phyloP scores from a whole-genome alignment of 2,329 filamentous ascomycete genomes.

The Phaeoacremonium minimum region DNA sequence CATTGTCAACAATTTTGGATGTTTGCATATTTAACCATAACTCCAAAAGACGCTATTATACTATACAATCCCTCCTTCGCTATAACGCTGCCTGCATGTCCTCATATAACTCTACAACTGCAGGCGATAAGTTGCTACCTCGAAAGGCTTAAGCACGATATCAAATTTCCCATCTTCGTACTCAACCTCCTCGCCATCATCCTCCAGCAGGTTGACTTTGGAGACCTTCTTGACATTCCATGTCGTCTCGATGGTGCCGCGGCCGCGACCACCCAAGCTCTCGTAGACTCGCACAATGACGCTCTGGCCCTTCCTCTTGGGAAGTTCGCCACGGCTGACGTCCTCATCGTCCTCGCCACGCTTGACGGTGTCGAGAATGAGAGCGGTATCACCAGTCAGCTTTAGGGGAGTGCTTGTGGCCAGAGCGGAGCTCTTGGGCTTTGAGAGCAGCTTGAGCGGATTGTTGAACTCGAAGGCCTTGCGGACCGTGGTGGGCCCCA shows the following conservation, averaged over 20 bases:
- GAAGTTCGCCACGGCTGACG: constrained; percentile 58
- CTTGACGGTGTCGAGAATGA: constrained; percentile 88
- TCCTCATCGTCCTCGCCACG: constrained; percentile 86
- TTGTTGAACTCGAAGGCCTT: constrained; percentile 90
- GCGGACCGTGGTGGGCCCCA: constrained; percentile 71
- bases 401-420: constrained; percentile 48
- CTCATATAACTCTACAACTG: constrained; percentile 33
- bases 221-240: constrained; percentile 71
- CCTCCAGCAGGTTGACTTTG: constrained; percentile 86
- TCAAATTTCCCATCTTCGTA: constrained; percentile 46
- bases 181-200: constrained; percentile 67
- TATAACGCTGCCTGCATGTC: neutral
- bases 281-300: constrained; percentile 86
- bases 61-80: neutral
- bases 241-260: constrained; percentile 63
- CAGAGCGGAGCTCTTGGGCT: constrained; percentile 18
- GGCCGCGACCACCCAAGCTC: constrained; percentile 74
- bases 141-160: constrained; percentile 72
- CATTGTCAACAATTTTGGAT: no score
- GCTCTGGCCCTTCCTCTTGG: constrained; percentile 66
- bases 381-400: constrained; percentile 59
- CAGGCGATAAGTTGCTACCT: constrained; percentile 77
- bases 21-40: no score
- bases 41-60: no score
- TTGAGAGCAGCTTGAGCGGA: constrained; percentile 57